Percentiles rank a stretch among this genome's conserved stretches.
These are phyloP conservation scores for Penicillium silybi DNA, from an alignment of 495 filamentous ascomycete genomes.

Conservation along the genomic window DNA sequence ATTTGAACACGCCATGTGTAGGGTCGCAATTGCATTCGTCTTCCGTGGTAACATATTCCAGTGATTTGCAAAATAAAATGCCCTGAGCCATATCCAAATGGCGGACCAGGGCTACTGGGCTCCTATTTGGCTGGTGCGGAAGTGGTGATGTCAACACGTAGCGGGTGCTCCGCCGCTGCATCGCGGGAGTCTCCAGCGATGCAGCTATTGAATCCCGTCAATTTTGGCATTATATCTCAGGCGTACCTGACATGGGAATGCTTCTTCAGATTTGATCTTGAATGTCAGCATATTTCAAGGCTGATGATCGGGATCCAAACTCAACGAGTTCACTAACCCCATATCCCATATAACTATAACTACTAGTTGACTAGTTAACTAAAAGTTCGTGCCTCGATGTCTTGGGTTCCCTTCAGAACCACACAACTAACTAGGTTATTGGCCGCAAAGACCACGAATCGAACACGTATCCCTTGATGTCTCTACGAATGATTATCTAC, in stretches of 20 bases:
- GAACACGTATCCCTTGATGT: too few relatives aligned
- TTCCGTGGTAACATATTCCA: background rate
- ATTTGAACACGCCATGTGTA: background rate
- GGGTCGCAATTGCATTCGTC: background rate
- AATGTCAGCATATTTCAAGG: background rate
- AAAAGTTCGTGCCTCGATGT: background rate
- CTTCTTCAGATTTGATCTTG: background rate
- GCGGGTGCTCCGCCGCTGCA: background rate
- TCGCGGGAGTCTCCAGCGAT: background rate
- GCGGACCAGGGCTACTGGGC: background rate
- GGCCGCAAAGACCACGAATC: too few relatives aligned
- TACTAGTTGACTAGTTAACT: too few relatives aligned
- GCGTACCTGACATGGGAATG: background rate
- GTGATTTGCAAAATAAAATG: background rate
- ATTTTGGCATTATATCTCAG: background rate
- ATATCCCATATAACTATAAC: too few relatives aligned
- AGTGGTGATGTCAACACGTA: conserved; percentile 29
- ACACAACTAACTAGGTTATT: too few relatives aligned
- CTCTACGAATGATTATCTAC: too few relatives aligned
- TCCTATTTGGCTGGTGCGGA: conserved; percentile 1
- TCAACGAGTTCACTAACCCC: background rate
- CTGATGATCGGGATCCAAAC: background rate
- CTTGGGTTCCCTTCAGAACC: background rate
- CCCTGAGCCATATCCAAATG: background rate
- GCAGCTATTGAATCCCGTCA: background rate